Base-by-base conservation (phyloP, 1,284 basidiomycete species). In the Fistulinella cinereoalba region DNA sequence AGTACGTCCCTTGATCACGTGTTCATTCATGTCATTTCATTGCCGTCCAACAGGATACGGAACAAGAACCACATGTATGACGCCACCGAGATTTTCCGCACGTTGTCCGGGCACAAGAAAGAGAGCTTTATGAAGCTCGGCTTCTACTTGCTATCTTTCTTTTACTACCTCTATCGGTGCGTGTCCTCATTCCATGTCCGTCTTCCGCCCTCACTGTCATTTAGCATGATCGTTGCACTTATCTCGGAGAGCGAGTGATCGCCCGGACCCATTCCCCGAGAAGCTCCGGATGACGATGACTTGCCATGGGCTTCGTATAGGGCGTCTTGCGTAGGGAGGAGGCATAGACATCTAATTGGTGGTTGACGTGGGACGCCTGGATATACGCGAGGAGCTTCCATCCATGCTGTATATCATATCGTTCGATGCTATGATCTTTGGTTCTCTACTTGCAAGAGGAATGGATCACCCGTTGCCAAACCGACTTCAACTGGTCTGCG, bases 71-170 rank as follows among this genome's bases (percentile, higher is more conserved):
- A 98, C 72, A 96, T 97, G 90, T 96, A 97, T 66, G 96, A 99
- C 68, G 96, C 96, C 44, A 99, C 97, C 25, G 97, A 99, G 71
- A 99, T 99, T 61, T 99, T 99, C 80, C 81, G 97, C 56, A 96
- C 96, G 52, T 72, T 99, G 38, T 83, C 88, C 15, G 83, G 79
- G 33, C 97, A 98, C 72, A 99, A 99, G 76, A 97, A 95, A 68
- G 95, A 97, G 73, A 87, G 87, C 61, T 98, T 99, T 66, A 80
- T 96, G 71, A 97, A 97, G 74, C 86, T 97, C 50, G 94, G 91
- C 18, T 95, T 96, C 71, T 97, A 95, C 70, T 81, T 96, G 47
- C 75, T 96, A 52, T 92, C 87, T 40, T 96, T 96, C 80, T 96
- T 96, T 80, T 97, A 95, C 74, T 97, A 96, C 66, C 84, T 97